Conservation (phyloP, 208 protist species). For the Herpetomonas tarakana region DNA sequence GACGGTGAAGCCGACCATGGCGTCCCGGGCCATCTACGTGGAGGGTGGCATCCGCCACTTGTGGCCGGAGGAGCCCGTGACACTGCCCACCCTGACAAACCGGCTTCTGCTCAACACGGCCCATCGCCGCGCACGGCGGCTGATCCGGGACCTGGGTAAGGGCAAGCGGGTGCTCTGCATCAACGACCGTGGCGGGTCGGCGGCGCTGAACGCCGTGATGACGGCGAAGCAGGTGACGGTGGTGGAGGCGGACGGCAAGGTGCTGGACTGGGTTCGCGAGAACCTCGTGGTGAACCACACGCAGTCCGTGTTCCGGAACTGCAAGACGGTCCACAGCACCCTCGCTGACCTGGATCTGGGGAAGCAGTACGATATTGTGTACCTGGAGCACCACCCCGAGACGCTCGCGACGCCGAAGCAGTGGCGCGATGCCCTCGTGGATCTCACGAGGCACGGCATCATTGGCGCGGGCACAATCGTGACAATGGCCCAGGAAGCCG, state of each 20-base stretch:
- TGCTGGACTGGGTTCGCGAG: slow-evolving; percentile 52
- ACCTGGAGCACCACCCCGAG: slow-evolving; percentile 57
- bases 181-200: slow-evolving; percentile 67
- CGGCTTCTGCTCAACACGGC: slow-evolving; percentile 61
- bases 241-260: slow-evolving; percentile 32
- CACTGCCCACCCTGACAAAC: slow-evolving; percentile 39
- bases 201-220: slow-evolving; percentile 73
- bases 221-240: slow-evolving; percentile 73
- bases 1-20: slow-evolving; percentile 45
- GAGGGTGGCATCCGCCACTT: slow-evolving; percentile 71
- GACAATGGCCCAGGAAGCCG: slow-evolving; percentile 63
- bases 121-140: slow-evolving; percentile 50
- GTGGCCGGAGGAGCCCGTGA: slow-evolving; percentile 41
- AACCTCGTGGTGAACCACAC: slow-evolving; percentile 78
- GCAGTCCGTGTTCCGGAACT: slow-evolving; percentile 46
- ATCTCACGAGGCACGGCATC: slow-evolving; percentile 36
- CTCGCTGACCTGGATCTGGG: slow-evolving; percentile 35
- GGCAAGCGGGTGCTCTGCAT: slow-evolving; percentile 75
- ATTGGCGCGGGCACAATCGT: slow-evolving; percentile 62
- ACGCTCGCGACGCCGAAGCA: slow-evolving; percentile 46
- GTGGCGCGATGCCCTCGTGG: slow-evolving; percentile 43
- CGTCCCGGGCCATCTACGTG: slow-evolving; percentile 46
- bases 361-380: slow-evolving; percentile 61
- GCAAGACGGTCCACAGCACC: slow-evolving; percentile 39
- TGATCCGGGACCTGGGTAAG: slow-evolving; percentile 62